Base-by-base conservation (phyloP, 2,329 filamentous ascomycete genomes). In the Trichoderma cornu-damae region DNA sequence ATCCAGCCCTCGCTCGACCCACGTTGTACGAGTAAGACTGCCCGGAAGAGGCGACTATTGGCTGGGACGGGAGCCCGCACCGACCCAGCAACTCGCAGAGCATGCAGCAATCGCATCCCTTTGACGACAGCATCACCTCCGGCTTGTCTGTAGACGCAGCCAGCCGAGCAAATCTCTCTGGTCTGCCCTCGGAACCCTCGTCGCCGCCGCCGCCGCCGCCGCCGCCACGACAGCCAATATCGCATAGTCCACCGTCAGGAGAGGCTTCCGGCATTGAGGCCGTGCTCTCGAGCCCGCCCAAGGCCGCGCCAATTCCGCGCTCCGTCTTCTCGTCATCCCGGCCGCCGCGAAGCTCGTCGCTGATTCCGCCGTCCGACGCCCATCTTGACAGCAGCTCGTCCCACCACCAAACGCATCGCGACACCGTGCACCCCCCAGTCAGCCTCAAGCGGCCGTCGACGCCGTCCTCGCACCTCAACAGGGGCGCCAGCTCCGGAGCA, bases 341-440 rank as follows among this genome's bases (percentile, higher is more conserved):
- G 42, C 70, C 72, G 40, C 73, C 75, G 47, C 73, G 75, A 60
- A 73, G 70, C 24, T 77, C 75, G 30, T 77, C 76, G 43, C 69
- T 78, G 53, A 67, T 77, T n/a, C 73, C 75, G 42, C 69, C 74
- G 34, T 67, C 70, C 61, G 67, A 66, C 58, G 68, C n/a, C 24
- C 43, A 37, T 44, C 50, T 22, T 24, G 34, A 8, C 28, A 34
- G 44, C 28, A 28, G 44, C 44, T 32, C 30, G 32, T 28, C 22
- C 12, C 32, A 16, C 40, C 51, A 37, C 24, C 48, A 58, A 18
- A 47, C 53, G 38, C 58, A 57, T 42, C 53, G 53, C 42, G 58
- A 57, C 24, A 26, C 43, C 42, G 38, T 56, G 53, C 54, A 56
- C 30, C 53, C 58, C 42, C 58, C 53, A 7, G 53, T 59, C 26